Evolutionary conservation across 2,329 filamentous ascomycete species (phyloP), one percentile per base, ranked within the genome.

Genomic region (Thelonectria blattea): DNA sequence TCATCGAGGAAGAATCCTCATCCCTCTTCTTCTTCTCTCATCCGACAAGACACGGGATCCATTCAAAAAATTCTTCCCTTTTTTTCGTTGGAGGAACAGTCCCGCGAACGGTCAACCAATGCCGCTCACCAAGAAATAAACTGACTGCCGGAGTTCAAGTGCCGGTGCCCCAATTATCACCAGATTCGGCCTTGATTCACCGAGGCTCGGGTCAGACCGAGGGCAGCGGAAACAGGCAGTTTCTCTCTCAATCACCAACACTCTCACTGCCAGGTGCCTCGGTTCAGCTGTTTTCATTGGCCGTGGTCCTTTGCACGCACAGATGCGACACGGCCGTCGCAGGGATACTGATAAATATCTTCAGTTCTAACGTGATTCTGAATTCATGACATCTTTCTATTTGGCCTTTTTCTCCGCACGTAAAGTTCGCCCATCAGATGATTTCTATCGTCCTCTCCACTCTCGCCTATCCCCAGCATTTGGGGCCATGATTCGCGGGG

Each of bases 281-380:
- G 52, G 52, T 49, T n/a, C 52, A 41, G 47, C 47, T 20, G 15
- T 24, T 56, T 48, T 52, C 24, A 60, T 60, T 60, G 58, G 58
- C 42, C 46, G 14, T 42, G 15, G 17, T 46, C 47, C 34, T 48
- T 17, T 60, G 57, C 57, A 47, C 52, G 47, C 46, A 32, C 57
- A 47, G 34, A 32, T 47, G 45, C 10, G 37, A 47, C 46, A 24
- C 52, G 20, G 47, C 52, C 47, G n/a, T 27, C 48, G 27, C 52
- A 60, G 58, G 58, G 52, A 56, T 60, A 43, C 48, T 52, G 58
- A 60, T 60, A 60, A 56, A 60, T 55, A 60, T 56, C 52, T 56
- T 34, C 47, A 60, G 52, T 52, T 24, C 46, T 49, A 52, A 56
- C 52, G 52, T 56, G 56, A 59, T 54, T 45, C 11, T 37, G 34